Conservation (phyloP, 2,329 filamentous ascomycete species). For the Aspergillus pseudoterreus region DNA sequence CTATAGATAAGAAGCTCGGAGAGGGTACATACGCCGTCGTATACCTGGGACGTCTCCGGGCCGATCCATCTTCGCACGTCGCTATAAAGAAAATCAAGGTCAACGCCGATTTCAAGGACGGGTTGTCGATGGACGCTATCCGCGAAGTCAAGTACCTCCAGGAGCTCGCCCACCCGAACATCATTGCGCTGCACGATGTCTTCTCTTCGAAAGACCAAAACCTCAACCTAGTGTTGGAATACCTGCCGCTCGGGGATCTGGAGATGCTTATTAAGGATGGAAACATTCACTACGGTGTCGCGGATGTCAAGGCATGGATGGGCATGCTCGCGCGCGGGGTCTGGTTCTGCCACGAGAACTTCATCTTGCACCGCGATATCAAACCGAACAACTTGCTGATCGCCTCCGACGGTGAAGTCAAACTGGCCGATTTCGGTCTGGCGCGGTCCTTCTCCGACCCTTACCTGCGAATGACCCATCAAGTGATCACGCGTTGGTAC, state of each 20-base stretch:
- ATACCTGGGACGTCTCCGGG: constrained; percentile 76
- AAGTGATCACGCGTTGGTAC: constrained; percentile 97
- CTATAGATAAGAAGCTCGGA: constrained; percentile 77
- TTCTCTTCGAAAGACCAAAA: constrained; percentile 97
- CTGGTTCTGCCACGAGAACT: constrained; percentile 96
- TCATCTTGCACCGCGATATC: constrained; percentile 92
- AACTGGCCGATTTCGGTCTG: constrained; percentile 96
- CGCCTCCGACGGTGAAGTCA: constrained; percentile 86
- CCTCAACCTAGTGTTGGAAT: constrained; percentile 92
- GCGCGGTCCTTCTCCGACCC: constrained; percentile 87
- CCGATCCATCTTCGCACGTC: constrained; percentile 69
- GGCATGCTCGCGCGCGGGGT: constrained; percentile 90
- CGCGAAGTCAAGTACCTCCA: constrained; percentile 95
- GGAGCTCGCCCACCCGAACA: constrained; percentile 90
- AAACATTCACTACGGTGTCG: constrained; percentile 74
- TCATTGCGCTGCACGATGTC: constrained; percentile 86
- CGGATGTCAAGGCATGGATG: constrained; percentile 98
- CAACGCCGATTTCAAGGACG: constrained; percentile 68
- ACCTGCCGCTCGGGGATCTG: constrained; percentile 86
- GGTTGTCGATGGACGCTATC: constrained; percentile 89
- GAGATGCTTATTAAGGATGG: constrained; percentile 91
- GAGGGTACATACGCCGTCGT: constrained; percentile 97
- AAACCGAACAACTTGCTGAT: constrained; percentile 98
- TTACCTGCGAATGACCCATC: constrained; percentile 81
- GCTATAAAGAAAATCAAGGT: constrained; percentile 61